Base-by-base conservation (phyloP, 1,284 basidiomycete genomes). In the Kalmanozyma brasiliensis region DNA sequence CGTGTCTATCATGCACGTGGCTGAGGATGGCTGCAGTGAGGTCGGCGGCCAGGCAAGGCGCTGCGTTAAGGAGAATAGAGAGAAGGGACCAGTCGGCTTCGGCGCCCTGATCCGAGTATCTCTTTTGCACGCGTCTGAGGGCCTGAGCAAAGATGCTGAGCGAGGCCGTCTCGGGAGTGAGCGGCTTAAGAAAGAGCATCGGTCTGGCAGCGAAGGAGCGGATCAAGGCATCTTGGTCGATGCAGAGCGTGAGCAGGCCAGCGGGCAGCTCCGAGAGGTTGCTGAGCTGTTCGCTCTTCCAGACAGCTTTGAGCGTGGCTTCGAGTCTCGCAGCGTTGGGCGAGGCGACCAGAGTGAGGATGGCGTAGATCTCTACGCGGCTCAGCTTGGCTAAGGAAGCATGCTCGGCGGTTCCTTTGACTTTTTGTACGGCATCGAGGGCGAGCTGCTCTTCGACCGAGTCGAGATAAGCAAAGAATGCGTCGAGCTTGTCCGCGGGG, bases 401-500 rank as follows among this genome's bases (percentile, higher is more conserved):
- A 33, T 36, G 26, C 8, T 55, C 51, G 5, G 55, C 45, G 5
- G 46, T 13, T 9, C 16, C 7, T n/a, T 47, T 51, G 11, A 53
- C 53, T 30, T 57, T 56, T 24, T 65, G 24, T 38, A 74, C n/a
- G 8, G 51, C 26, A 13, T 66, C 55, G 33, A 74, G 43, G 0
- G 69, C 65, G n/a, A 66, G 33, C 17, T 62, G 43, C 38, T 71
- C 65, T 34, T 77, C 71, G 49, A 70, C 64, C 23, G 55, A 48
- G 42, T 76, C 71, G 7, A 66, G 24, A 43, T 60, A 65, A n/a
- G 62, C 52, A 32, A 75, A 65, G 48, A 76, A 72, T 8, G 60
- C 52, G 19, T 63, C 63, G 40, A 77, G 38, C 43, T 66, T 66
- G 26, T 64, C 61, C 13, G 11, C 8, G 5, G 72, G 53, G n/a